Evolutionary conservation across 108 stramenopile genomes (phyloP).

Genomic region (Nitzschia putrida): DNA sequence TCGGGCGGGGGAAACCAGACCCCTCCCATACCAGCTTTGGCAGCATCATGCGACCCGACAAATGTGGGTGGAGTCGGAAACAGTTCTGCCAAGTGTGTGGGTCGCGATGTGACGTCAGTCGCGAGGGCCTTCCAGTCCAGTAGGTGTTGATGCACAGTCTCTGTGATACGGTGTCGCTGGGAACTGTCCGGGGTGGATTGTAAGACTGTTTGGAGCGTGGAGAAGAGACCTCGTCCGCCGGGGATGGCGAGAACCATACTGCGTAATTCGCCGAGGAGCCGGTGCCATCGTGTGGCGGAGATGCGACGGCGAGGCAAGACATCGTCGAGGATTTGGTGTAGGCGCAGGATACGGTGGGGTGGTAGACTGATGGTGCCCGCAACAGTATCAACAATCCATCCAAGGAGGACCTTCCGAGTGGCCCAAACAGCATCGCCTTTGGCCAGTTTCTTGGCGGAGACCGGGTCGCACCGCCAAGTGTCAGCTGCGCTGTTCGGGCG

Average conservation of each 20-base stretch:
- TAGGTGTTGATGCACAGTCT: no score
- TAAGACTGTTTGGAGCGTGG: conserved; percentile 39
- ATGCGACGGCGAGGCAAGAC: conserved; percentile 4
- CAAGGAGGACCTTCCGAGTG: conserved; percentile 34
- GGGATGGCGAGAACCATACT: conserved; percentile 46
- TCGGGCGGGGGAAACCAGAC: no score
- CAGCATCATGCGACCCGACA: no score
- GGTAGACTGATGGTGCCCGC: conserved; percentile 37
- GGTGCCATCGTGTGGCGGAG: conserved; percentile 31
- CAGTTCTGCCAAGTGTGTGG: no score
- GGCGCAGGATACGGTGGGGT: conserved; percentile 18
- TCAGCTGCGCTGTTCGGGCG: conserved; percentile 39
- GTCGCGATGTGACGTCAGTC: no score
- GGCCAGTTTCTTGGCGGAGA: conserved; percentile 42
- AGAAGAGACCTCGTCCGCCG: conserved; percentile 36
- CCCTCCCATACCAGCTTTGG: no score
- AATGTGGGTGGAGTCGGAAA: no score
- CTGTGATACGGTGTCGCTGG: no score
- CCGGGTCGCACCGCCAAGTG: no score
- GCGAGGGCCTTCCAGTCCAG: no score
- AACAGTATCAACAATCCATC: conserved; percentile 38
- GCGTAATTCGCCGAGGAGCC: conserved; percentile 41
- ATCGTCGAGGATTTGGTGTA: conserved; percentile 20
- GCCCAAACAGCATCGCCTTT: conserved; percentile 41
- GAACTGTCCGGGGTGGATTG: no score